Percentiles rank a stretch among this genome's conserved stretches.
Evolutionary conservation across 768 basidiomycete species (phyloP).

Genomic region (Coprinopsis marcescibilis): DNA sequence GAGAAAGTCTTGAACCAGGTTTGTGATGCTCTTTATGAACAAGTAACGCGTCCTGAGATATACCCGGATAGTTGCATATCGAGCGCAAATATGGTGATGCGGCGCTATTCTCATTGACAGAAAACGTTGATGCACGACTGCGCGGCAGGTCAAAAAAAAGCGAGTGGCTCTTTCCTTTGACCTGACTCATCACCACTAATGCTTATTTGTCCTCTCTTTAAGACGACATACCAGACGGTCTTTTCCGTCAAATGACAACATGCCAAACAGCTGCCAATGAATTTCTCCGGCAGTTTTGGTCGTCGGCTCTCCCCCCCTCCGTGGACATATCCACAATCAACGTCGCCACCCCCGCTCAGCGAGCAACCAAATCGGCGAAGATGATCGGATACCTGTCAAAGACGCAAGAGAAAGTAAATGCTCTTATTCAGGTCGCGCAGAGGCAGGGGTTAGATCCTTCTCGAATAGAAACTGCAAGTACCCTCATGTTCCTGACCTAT

Average conservation of each 20-base stretch:
- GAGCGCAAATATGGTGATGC: constrained; percentile 64
- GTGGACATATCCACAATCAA: constrained; percentile 48
- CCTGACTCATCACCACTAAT: background rate
- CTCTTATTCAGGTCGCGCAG: constrained; percentile 61
- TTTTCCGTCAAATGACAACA: constrained; percentile 80
- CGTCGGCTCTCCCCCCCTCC: constrained; percentile 72
- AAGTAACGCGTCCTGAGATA: background rate
- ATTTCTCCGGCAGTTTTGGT: constrained; percentile 95
- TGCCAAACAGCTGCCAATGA: constrained; percentile 94
- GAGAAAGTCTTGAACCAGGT: constrained; percentile 53
- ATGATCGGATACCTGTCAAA: constrained; percentile 81
- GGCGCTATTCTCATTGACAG: constrained; percentile 69
- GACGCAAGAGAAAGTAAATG: constrained; percentile 77
- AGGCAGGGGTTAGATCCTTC: constrained; percentile 55
- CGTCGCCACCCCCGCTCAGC: constrained; percentile 57
- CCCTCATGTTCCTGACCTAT: background rate
- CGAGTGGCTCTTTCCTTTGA: constrained; percentile 24
- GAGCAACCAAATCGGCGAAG: constrained; percentile 72
- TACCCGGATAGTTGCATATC: constrained; percentile 49
- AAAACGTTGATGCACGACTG: constrained; percentile 68
- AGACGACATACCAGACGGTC: constrained; percentile 77
- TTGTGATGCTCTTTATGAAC: constrained; percentile 11
- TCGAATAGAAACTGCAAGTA: constrained; percentile 60
- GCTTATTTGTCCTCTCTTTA: background rate
- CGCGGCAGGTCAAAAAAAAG: constrained; percentile 64